These are phyloP conservation scores for Fraxinus dipetala DNA, from an alignment of 305 asterid species.

Conservation along the genomic window DNA sequence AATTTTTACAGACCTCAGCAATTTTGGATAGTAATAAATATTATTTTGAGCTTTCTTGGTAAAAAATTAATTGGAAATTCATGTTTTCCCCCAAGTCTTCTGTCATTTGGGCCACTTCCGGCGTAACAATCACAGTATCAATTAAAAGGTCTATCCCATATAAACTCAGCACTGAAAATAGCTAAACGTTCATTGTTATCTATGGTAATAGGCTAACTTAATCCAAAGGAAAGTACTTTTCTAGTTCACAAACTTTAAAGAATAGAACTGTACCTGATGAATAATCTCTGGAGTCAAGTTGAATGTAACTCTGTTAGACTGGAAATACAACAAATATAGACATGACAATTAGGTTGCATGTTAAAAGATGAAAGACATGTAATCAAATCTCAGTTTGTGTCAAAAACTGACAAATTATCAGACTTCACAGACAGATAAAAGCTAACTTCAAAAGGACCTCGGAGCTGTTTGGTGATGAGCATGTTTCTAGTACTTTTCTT, in stretches of 20 bases:
- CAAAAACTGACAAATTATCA: neutral
- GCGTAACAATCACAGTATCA: conserved; percentile 1
- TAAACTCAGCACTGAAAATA: conserved; percentile 4
- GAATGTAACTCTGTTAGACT: conserved; percentile 92
- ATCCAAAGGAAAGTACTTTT: conserved; percentile 12
- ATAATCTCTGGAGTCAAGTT: conserved; percentile 96
- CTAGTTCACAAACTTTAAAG: conserved; percentile 15
- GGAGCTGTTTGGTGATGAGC: neutral
- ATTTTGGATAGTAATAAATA: conserved; percentile 10
- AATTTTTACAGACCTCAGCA: neutral
- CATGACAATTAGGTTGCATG: conserved; percentile 23
- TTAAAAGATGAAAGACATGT: conserved; percentile 19
- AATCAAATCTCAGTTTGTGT: conserved; percentile 6
- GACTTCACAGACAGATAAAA: conserved; percentile 8
- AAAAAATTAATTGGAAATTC: conserved; percentile 2
- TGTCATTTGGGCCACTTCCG: conserved; percentile 4
- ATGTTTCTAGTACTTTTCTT: conserved; percentile 1
- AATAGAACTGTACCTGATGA: conserved; percentile 67
- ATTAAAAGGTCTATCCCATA: neutral
- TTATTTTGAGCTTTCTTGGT: conserved; percentile 2
- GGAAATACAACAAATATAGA: conserved; percentile 37
- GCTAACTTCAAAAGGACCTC: conserved; percentile 7
- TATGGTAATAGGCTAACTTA: conserved; percentile 13
- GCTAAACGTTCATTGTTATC: conserved; percentile 6
- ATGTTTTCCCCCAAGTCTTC: conserved; percentile 14